A percentile compares a stretch with the other conserved stretches of the same genome.
Conservation (phyloP, 257 asterid genomes). For the Solanum ossicruentum region DNA sequence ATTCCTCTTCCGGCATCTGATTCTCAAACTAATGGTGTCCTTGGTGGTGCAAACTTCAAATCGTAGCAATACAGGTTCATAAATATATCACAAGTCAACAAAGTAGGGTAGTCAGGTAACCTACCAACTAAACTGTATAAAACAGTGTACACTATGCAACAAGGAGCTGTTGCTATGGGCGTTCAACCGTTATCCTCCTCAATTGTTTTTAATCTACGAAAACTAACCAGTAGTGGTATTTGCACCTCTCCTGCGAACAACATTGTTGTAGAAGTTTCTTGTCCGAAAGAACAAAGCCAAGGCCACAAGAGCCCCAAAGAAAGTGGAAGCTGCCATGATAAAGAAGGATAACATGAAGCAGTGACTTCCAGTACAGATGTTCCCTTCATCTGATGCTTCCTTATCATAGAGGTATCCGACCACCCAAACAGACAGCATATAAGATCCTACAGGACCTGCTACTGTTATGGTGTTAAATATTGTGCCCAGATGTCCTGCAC, state of each 20-base stretch:
- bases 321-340: slow-evolving; percentile 55
- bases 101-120: not conserved
- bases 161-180: not conserved
- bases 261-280: slow-evolving; percentile 42
- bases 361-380: slow-evolving; percentile 47
- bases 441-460: slow-evolving; percentile 75
- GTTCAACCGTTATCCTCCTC: not conserved
- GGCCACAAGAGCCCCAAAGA: slow-evolving; percentile 59
- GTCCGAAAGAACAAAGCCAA: slow-evolving; percentile 51
- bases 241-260: slow-evolving; percentile 1
- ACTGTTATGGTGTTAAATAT: slow-evolving; percentile 70
- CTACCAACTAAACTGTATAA: not conserved
- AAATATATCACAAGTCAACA: not conserved
- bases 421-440: slow-evolving; percentile 60
- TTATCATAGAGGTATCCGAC: slow-evolving; percentile 65
- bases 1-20: not conserved
- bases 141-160: not conserved
- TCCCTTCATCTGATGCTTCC: slow-evolving; percentile 25
- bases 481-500: slow-evolving; percentile 59
- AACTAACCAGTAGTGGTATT: not conserved
- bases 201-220: not conserved
- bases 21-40: not conserved
- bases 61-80: not conserved
- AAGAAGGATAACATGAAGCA: slow-evolving; percentile 63
- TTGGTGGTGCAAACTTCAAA: not conserved